Evolutionary conservation across 2,329 filamentous ascomycete species (phyloP).

Genomic region (Rhytidhysteron rufulum): DNA sequence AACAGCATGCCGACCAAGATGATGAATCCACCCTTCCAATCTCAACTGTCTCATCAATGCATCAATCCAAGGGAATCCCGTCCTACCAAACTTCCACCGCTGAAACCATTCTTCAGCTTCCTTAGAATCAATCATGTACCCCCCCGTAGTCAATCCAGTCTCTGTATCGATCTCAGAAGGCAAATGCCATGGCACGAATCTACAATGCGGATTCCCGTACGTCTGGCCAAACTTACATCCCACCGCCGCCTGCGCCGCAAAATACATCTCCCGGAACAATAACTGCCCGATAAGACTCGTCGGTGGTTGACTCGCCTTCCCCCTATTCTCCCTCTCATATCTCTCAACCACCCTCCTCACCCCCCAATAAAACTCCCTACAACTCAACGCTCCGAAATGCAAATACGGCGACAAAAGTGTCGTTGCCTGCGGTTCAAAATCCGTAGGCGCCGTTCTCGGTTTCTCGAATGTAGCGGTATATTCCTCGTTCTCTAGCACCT

Average conservation of each 20-base stretch:
- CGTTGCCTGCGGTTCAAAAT: slow-evolving; percentile 68
- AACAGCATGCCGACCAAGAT: slow-evolving; percentile 72
- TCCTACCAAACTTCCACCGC: slow-evolving; percentile 65
- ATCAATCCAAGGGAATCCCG: slow-evolving; percentile 78
- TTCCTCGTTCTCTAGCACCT: slow-evolving; percentile 58
- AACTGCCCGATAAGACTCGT: slow-evolving; percentile 70
- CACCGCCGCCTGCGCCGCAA: slow-evolving; percentile 67
- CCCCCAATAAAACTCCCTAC: slow-evolving; percentile 69
- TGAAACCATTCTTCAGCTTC: slow-evolving; percentile 63
- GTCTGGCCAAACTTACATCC: slow-evolving; percentile 63
- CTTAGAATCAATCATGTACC: slow-evolving; percentile 60
- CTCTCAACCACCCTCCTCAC: slow-evolving; percentile 59
- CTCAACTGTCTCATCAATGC: slow-evolving; percentile 73
- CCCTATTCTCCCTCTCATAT: slow-evolving; percentile 56
- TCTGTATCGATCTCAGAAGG: slow-evolving; percentile 54
- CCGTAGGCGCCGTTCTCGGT: slow-evolving; percentile 70
- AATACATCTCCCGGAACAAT: slow-evolving; percentile 80
- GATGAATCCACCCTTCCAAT: slow-evolving; percentile 74
- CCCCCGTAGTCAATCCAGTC: slow-evolving; percentile 50
- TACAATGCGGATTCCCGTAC: slow-evolving; percentile 60
- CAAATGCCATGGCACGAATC: slow-evolving; percentile 78
- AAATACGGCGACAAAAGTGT: slow-evolving; percentile 70
- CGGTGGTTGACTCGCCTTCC: slow-evolving; percentile 55
- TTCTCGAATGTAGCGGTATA: slow-evolving; percentile 75
- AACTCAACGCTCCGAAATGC: slow-evolving; percentile 70